Evolutionary conservation across 768 basidiomycete species (phyloP).

Genomic region (Wakefieldia striispora): DNA sequence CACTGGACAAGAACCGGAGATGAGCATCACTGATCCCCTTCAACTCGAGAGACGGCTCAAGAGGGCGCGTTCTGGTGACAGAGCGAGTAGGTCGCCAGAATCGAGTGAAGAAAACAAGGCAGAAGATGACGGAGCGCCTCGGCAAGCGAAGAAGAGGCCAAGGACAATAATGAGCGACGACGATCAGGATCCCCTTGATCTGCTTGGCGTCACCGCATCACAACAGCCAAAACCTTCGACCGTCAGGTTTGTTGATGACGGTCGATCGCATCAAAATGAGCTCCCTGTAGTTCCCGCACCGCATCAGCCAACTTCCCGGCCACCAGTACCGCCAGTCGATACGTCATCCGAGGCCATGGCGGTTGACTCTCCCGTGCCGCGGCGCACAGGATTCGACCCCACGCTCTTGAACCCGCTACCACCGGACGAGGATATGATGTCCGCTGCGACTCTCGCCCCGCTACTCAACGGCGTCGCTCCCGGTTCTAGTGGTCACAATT

Average conservation of each 20-base stretch:
- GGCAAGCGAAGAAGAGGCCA: constrained; percentile 53
- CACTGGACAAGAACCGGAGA: constrained; percentile 70
- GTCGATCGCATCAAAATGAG: constrained; percentile 14
- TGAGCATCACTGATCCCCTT: constrained; percentile 70
- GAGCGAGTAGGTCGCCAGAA: constrained; percentile 47
- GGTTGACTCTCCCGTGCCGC: constrained; percentile 36
- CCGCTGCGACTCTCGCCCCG: constrained; percentile 21
- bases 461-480: constrained; percentile 23
- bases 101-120: constrained; percentile 44
- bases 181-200: constrained; percentile 49
- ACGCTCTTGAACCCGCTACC: constrained; percentile 52
- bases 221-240: constrained; percentile 34
- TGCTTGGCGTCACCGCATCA: constrained; percentile 27
- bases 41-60: constrained; percentile 75
- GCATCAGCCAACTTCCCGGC: not conserved
- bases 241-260: constrained; percentile 52
- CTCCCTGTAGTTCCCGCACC: constrained; percentile 13
- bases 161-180: constrained; percentile 45
- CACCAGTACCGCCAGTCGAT: not conserved
- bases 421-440: constrained; percentile 29
- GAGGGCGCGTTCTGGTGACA: constrained; percentile 61
- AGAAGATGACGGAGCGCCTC: constrained; percentile 37
- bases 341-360: constrained; percentile 30
- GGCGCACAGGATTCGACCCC: constrained; percentile 47
- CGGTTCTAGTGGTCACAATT: not conserved